Evolutionary conservation across 1,139 yeast genomes (phyloP).

Genomic region (Kurtzmaniella quercitrusa): DNA sequence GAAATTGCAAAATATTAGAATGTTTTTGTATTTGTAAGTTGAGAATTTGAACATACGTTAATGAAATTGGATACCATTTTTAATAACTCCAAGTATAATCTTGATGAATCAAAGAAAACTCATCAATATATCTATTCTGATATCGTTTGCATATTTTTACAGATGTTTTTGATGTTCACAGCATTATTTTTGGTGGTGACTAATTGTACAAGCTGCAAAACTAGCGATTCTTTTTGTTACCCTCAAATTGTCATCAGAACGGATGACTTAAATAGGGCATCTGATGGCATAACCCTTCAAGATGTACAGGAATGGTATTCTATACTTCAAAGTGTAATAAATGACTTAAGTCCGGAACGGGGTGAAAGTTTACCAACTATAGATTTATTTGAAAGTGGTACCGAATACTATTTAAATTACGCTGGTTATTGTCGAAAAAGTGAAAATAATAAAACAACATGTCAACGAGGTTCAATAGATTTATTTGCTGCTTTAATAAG

Average conservation of each 20-base stretch:
- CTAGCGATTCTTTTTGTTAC: background rate
- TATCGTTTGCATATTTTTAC: too few relatives aligned
- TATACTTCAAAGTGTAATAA: background rate
- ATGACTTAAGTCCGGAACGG: background rate
- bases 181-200: background rate
- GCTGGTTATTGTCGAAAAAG: background rate
- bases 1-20: too few relatives aligned
- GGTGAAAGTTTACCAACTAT: background rate
- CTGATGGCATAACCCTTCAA: background rate
- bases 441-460: background rate
- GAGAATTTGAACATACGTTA: too few relatives aligned
- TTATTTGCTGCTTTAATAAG: background rate
- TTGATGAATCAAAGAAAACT: too few relatives aligned
- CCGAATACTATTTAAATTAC: background rate
- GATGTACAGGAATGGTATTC: background rate
- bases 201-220: background rate
- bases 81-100: too few relatives aligned
- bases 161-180: background rate
- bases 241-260: background rate
- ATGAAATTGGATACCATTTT: too few relatives aligned
- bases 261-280: background rate
- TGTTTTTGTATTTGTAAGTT: too few relatives aligned
- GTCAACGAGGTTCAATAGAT: background rate
- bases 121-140: too few relatives aligned
- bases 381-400: background rate